Evolutionary conservation across 1,284 basidiomycete species (phyloP).

Genomic region (Ceratobasidium theobromae): DNA sequence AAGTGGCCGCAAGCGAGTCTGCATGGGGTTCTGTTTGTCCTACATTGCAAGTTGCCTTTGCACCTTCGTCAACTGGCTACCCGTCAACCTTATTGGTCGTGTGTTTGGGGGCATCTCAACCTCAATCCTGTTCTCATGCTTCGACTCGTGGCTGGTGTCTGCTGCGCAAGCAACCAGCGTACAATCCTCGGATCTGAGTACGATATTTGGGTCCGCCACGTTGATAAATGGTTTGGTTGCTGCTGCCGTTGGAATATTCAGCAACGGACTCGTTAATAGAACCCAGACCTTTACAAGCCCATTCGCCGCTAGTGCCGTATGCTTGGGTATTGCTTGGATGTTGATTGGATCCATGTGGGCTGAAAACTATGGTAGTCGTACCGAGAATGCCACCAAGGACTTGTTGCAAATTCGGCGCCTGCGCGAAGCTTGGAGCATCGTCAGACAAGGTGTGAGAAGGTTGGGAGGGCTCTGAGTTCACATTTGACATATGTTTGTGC

Average conservation of each 20-base stretch:
- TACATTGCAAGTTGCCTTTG: slow-evolving; percentile 61
- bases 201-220: slow-evolving; percentile 68
- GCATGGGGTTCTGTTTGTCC: slow-evolving; percentile 65
- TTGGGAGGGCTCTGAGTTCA: neutral
- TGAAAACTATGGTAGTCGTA: slow-evolving; percentile 64
- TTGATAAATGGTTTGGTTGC: slow-evolving; percentile 72
- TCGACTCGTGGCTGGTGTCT: slow-evolving; percentile 73
- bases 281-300: slow-evolving; percentile 57
- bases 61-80: slow-evolving; percentile 57
- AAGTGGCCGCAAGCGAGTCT: slow-evolving; percentile 66
- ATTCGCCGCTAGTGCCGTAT: slow-evolving; percentile 60
- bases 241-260: slow-evolving; percentile 61
- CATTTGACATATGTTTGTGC: slow-evolving; percentile 9
- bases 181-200: slow-evolving; percentile 60
- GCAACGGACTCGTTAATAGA: slow-evolving; percentile 58
- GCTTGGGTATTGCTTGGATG: slow-evolving; percentile 57
- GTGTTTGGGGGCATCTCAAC: slow-evolving; percentile 68
- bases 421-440: slow-evolving; percentile 58
- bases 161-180: slow-evolving; percentile 55
- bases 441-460: slow-evolving; percentile 53
- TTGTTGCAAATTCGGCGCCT: slow-evolving; percentile 57
- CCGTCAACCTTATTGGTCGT: slow-evolving; percentile 61
- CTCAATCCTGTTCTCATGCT: slow-evolving; percentile 71
- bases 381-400: slow-evolving; percentile 45
- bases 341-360: slow-evolving; percentile 61